These are phyloP conservation scores for Eimeria mitis DNA, from an alignment of 169 alveolate species.

Conservation along the genomic window DNA sequence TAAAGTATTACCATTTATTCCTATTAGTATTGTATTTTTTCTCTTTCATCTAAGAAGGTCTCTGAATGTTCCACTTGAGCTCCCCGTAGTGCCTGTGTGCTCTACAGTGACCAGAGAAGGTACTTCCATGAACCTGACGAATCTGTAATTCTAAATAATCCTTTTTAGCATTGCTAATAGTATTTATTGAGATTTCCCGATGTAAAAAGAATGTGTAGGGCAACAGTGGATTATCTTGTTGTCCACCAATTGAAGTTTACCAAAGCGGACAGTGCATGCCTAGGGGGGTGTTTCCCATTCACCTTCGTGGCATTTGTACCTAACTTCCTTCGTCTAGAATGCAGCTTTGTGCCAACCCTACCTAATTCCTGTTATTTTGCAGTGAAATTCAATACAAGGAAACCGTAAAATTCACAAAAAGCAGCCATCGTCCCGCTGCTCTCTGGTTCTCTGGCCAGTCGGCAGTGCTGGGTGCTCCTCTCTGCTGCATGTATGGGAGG, in stretches of 20 bases:
- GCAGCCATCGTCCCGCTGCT: not conserved
- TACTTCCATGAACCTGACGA: not conserved
- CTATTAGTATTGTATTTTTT: no score
- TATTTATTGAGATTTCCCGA: not conserved
- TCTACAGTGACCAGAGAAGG: no score
- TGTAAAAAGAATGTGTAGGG: not conserved
- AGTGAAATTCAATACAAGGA: not conserved
- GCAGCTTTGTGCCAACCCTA: not conserved
- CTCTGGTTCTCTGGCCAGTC: slow-evolving; percentile 29
- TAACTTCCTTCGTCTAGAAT: not conserved
- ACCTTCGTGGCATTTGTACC: not conserved
- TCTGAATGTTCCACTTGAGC: not conserved
- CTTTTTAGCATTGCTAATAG: not conserved
- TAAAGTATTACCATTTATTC: no score
- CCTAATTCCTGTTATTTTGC: not conserved
- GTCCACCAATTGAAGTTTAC: not conserved
- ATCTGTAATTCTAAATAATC: not conserved
- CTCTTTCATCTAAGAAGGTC: not conserved
- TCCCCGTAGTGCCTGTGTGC: not conserved
- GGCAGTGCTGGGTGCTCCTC: not conserved
- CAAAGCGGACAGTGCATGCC: not conserved
- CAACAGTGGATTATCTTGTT: not conserved
- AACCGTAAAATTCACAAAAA: not conserved
- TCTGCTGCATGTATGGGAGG: not conserved
- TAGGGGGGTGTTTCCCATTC: not conserved